A percentile compares a stretch with the other conserved stretches of the same genome.
Evolutionary conservation across 345 rosid genomes (phyloP).

Genomic region (Laguncularia racemosa): DNA sequence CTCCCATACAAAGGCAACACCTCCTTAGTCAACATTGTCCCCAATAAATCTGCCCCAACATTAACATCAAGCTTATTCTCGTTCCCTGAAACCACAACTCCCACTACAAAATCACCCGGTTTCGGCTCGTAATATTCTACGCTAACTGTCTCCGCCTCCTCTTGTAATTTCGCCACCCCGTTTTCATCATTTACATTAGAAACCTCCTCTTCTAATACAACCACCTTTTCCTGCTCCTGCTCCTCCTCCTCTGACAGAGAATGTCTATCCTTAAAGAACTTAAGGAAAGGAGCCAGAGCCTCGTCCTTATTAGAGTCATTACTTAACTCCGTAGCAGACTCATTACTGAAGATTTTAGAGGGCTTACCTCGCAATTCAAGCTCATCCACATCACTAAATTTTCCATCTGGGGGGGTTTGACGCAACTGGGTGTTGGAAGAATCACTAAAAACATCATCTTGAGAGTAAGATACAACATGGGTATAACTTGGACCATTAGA

Average conservation of each 20-base stretch:
- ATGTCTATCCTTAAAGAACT: slow-evolving; percentile 56
- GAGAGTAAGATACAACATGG: slow-evolving; percentile 29
- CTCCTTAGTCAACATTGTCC: slow-evolving; percentile 95
- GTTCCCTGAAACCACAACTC: slow-evolving; percentile 96
- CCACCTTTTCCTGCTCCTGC: too few relatives aligned
- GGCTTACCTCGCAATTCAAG: slow-evolving; percentile 70
- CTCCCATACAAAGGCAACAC: slow-evolving; percentile 70
- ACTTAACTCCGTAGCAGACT: slow-evolving; percentile 20
- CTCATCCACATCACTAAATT: slow-evolving; percentile 23
- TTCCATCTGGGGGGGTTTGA: slow-evolving; percentile 18
- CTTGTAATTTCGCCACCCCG: background rate
- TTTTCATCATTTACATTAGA: slow-evolving; percentile 8
- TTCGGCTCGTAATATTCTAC: slow-evolving; percentile 81
- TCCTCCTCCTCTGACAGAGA: slow-evolving; percentile 15
- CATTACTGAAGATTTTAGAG: slow-evolving; percentile 28
- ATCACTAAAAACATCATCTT: slow-evolving; percentile 25
- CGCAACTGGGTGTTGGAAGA: slow-evolving; percentile 26
- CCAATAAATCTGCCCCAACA: slow-evolving; percentile 80
- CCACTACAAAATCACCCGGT: slow-evolving; percentile 77
- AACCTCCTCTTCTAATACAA: slow-evolving; percentile 12
- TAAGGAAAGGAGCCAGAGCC: slow-evolving; percentile 72
- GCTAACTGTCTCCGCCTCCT: slow-evolving; percentile 30
- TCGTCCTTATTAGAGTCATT: slow-evolving; percentile 38
- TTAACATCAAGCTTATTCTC: slow-evolving; percentile 88
- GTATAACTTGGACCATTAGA: slow-evolving; percentile 12